These are phyloP conservation scores for Brassica hybrid DNA, from an alignment of 441 rosid species.

Conservation along the genomic window DNA sequence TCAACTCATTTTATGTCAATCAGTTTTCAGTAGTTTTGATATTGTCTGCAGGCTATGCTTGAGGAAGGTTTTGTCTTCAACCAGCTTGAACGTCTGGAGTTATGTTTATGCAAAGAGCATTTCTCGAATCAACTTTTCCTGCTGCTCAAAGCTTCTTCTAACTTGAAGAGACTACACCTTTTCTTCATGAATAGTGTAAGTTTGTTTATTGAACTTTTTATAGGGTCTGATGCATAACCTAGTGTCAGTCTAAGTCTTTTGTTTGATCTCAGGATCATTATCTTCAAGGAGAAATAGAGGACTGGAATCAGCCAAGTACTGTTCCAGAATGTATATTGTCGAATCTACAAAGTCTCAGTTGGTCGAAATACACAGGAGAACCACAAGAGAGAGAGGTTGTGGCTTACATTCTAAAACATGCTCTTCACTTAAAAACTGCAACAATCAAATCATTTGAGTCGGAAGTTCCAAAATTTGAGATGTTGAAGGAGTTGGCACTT, in stretches of 20 bases:
- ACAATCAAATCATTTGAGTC: not conserved
- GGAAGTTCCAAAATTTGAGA: not conserved
- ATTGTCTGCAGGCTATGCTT: not conserved
- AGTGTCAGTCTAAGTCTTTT: not conserved
- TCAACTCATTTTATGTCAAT: not conserved
- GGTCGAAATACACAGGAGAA: not conserved
- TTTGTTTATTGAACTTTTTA: not conserved
- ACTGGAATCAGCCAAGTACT: constrained; percentile 19
- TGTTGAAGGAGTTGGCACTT: not conserved
- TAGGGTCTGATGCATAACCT: not conserved
- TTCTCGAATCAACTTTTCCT: not conserved
- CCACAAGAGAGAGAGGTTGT: constrained; percentile 7
- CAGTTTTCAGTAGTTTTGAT: not conserved
- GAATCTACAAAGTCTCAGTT: constrained; percentile 19
- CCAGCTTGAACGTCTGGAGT: not conserved
- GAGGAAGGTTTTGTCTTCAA: not conserved
- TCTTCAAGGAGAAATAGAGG: not conserved
- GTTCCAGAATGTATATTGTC: constrained; percentile 24
- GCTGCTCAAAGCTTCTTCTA: constrained; percentile 1
- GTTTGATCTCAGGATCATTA: not conserved
- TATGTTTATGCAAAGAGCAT: not conserved
- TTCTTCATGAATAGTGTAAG: not conserved
- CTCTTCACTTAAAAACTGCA: constrained; percentile 4
- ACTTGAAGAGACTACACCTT: not conserved
- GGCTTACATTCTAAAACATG: constrained; percentile 19